Percentiles rank a stretch among this genome's conserved stretches.
phyloP scores from a whole-genome alignment of 768 basidiomycete species.

The Mycena vulgaris region DNA sequence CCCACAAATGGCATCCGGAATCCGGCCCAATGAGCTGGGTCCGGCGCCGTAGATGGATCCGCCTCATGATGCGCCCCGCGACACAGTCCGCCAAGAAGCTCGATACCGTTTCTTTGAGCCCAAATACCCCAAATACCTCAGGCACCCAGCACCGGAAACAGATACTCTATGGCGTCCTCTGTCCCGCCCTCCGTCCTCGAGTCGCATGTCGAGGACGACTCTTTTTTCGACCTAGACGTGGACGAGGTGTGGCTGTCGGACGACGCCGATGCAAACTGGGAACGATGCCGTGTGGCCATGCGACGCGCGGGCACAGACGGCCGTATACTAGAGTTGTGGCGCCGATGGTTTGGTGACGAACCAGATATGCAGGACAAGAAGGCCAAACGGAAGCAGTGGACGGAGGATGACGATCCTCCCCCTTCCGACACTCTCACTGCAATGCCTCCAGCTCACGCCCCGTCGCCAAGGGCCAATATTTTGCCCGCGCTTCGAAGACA shows the following conservation, averaged over 20 bases:
- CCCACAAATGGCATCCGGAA: slow-evolving; percentile 74
- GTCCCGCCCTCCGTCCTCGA: slow-evolving; percentile 46
- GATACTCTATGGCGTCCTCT: slow-evolving; percentile 49
- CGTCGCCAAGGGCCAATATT: slow-evolving; percentile 54
- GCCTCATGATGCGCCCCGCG: slow-evolving; percentile 85
- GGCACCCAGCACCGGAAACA: slow-evolving; percentile 11
- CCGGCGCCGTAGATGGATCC: slow-evolving; percentile 84
- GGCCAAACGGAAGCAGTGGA: slow-evolving; percentile 62
- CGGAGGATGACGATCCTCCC: slow-evolving; percentile 58
- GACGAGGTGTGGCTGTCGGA: slow-evolving; percentile 71
- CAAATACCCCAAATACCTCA: slow-evolving; percentile 33
- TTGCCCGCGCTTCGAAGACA: slow-evolving; percentile 68
- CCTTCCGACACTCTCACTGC: slow-evolving; percentile 42
- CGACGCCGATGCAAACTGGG: slow-evolving; percentile 70
- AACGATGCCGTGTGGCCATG: slow-evolving; percentile 67
- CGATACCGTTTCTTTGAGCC: slow-evolving; percentile 33
- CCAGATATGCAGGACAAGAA: slow-evolving; percentile 46
- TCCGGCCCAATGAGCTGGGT: slow-evolving; percentile 79
- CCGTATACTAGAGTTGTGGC: slow-evolving; percentile 84
- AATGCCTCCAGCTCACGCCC: slow-evolving; percentile 44
- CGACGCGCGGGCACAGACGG: slow-evolving; percentile 74
- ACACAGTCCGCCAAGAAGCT: slow-evolving; percentile 38
- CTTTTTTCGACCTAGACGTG: slow-evolving; percentile 39
- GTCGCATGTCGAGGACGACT: slow-evolving; percentile 25
- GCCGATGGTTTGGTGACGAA: slow-evolving; percentile 72